Base-by-base conservation (phyloP, 2,329 filamentous ascomycete species). In the Microsporum audouinii region DNA sequence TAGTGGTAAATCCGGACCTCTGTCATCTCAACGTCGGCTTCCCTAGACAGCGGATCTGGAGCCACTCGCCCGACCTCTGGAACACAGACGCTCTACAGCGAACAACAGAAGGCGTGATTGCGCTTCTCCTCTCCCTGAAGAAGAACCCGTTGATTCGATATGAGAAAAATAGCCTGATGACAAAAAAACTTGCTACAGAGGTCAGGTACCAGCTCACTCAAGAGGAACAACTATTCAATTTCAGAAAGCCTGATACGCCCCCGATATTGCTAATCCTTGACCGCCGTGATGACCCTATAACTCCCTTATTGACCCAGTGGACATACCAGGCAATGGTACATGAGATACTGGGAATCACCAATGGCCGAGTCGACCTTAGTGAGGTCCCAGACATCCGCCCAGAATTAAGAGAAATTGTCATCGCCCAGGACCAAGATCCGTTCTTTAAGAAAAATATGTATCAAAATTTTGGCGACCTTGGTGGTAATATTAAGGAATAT, bases 311-410 rank as follows among this genome's bases (percentile, higher is more conserved):
- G 57, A 96, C 91, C 2, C 94, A 99, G 72, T 99, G 94, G 94
- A 99, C 94, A 31, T 99, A 99, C 70, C 94, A 99, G 75, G 94
- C 94, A n/a, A 99, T 99, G 91, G 94, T 99, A 0, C 94, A 99
- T 71, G 94, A 99, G 70, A 78, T 97, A 1, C 80, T 99, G 10
- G 94, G 94, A 3, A 96, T 99, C 66, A 84, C 88, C 62, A 97
- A 97, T 71, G 94, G 94, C n/a, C 84, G 92, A 58, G 94, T 99
- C 0, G 88, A 96, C 70, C 79, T 99, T 38, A 88, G 87, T 64
- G 83, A 89, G 60, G 86, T 96, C 0, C 89, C 89, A 10, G 91
- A 95, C 60, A 84, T 95, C 61, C 82, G 89, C 14, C 88, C 89
- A 0, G 92, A 96, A 72, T 79, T 96, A 60, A 91, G 88, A 70